These are phyloP conservation scores for Myrmaecium sp. DNA, from an alignment of 2,329 filamentous ascomycete species.

Conservation along the genomic window DNA sequence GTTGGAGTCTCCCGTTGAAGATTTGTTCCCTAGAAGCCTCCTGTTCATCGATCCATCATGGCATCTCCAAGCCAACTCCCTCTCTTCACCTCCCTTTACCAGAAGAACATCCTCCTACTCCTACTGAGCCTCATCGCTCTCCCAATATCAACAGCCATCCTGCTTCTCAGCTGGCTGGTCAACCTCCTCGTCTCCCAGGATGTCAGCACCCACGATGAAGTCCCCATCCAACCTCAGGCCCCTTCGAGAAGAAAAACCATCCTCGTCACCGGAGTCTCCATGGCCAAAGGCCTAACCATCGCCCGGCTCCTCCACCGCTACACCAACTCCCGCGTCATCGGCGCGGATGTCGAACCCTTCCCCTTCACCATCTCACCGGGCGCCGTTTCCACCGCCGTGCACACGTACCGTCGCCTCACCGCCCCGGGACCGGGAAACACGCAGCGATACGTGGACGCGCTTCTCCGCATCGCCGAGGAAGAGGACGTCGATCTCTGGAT, in stretches of 20 bases:
- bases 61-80: slow-evolving; percentile 6
- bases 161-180: slow-evolving; percentile 20
- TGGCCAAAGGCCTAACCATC: slow-evolving; percentile 51
- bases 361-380: slow-evolving; percentile 13
- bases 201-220: slow-evolving; percentile 4
- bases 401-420: slow-evolving; percentile 22
- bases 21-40: too few species aligned
- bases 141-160: slow-evolving; percentile 32
- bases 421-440: slow-evolving; percentile 14
- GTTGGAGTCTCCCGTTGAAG: too few species aligned
- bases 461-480: slow-evolving; percentile 40
- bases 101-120: slow-evolving; percentile 33
- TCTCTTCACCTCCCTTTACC: slow-evolving; percentile 22
- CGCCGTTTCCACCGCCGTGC: slow-evolving; percentile 43
- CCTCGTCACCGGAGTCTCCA: slow-evolving; percentile 56
- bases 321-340: slow-evolving; percentile 52
- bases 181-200: slow-evolving; percentile 13
- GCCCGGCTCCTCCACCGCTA: slow-evolving; percentile 46
- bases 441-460: slow-evolving; percentile 35
- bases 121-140: slow-evolving; percentile 26
- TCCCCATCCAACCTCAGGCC: slow-evolving; percentile 5
- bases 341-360: slow-evolving; percentile 43
- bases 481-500: slow-evolving; percentile 58
- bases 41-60: slow-evolving; percentile 1
- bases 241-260: slow-evolving; percentile 31